These are phyloP conservation scores for Lichtheimia hyalospora DNA, from an alignment of 371 early-diverging fungal species.

Conservation along the genomic window DNA sequence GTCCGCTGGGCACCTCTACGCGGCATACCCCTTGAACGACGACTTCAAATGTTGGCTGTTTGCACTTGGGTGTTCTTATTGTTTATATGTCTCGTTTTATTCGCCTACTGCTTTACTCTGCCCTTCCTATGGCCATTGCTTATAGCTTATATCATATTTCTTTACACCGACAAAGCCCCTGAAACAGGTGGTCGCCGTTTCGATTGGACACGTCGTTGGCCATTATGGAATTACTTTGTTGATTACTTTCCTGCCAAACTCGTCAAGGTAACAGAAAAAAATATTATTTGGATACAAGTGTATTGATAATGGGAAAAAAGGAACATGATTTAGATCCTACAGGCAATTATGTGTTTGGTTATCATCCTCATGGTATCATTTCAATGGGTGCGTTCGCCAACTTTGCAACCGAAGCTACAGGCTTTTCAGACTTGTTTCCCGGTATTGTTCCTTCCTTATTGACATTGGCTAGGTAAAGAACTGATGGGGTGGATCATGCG, in stretches of 20 bases:
- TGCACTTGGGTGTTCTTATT: conserved; percentile 60
- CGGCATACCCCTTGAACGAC: conserved; percentile 68
- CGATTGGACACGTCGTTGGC: conserved; percentile 50
- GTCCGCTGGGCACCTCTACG: conserved; percentile 68
- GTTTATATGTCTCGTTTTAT: conserved; percentile 49
- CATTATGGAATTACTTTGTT: conserved; percentile 68
- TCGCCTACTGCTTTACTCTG: conserved; percentile 44
- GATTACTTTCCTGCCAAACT: conserved; percentile 79
- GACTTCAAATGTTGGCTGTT: conserved; percentile 72
- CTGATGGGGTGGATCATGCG: background rate
- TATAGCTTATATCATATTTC: conserved; percentile 64
- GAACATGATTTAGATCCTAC: conserved; percentile 74
- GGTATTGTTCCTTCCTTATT: conserved; percentile 66
- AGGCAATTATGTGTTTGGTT: conserved; percentile 77
- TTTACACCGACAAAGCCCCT: conserved; percentile 52
- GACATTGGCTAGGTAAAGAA: conserved; percentile 44
- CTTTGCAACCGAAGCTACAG: conserved; percentile 76
- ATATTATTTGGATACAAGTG: too few relatives aligned
- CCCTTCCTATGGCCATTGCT: conserved; percentile 56
- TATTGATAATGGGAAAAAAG: conserved; percentile 21
- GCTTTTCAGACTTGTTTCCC: conserved; percentile 65
- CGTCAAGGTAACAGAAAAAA: conserved; percentile 50
- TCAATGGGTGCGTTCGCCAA: conserved; percentile 80
- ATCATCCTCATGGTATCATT: conserved; percentile 87
- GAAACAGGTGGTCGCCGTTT: conserved; percentile 71